These are phyloP conservation scores for Theobroma cacao DNA, from an alignment of 345 rosid genomes.

Conservation along the genomic window DNA sequence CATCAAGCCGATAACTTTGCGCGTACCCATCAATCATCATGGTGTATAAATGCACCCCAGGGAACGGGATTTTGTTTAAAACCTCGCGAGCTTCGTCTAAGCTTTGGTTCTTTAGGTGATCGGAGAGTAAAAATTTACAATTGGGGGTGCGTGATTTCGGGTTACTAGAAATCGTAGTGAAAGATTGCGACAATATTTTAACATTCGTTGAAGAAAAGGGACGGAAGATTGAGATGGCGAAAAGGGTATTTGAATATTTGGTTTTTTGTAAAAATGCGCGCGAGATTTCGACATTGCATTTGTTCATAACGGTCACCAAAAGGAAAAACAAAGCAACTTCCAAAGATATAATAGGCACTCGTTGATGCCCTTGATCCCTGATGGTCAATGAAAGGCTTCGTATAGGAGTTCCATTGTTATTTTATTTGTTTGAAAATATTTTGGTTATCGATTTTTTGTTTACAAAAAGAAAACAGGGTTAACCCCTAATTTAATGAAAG, in stretches of 20 bases:
- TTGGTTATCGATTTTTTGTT: no score
- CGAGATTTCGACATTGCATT: not conserved
- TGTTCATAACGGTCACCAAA: slow-evolving; percentile 1
- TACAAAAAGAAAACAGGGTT: not conserved
- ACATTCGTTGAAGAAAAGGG: not conserved
- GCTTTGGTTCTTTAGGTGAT: slow-evolving; percentile 38
- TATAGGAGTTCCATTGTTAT: not conserved
- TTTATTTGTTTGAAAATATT: not conserved
- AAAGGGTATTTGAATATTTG: slow-evolving; percentile 9
- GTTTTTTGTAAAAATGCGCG: slow-evolving; percentile 29
- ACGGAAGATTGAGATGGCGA: slow-evolving; percentile 9
- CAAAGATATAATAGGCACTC: not conserved
- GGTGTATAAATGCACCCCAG: slow-evolving; percentile 45
- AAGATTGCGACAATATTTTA: not conserved
- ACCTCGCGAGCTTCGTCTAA: slow-evolving; percentile 41
- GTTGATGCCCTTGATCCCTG: not conserved
- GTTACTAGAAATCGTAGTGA: slow-evolving; percentile 15
- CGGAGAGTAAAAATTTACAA: slow-evolving; percentile 31
- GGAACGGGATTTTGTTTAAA: slow-evolving; percentile 39
- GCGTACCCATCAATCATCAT: slow-evolving; percentile 51
- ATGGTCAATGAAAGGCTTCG: not conserved
- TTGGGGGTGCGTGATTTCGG: not conserved
- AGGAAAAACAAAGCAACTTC: not conserved
- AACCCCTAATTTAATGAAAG: not conserved
- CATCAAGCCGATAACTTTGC: slow-evolving; percentile 30